Evolutionary conservation across 345 rosid genomes (phyloP).

Genomic region (Hypericum androsaemum): DNA sequence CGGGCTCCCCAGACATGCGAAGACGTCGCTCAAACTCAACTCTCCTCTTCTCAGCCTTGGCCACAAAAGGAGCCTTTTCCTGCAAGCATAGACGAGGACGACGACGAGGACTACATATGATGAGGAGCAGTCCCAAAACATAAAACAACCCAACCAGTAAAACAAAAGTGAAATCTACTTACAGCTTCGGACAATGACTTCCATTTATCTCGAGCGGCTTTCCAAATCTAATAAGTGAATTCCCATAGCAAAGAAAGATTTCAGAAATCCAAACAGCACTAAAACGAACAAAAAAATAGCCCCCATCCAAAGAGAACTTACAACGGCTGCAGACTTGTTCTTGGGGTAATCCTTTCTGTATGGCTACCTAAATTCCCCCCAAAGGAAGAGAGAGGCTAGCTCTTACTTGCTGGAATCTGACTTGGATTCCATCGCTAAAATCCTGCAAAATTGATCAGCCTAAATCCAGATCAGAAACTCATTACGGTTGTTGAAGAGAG

Average conservation of each 20-base stretch:
- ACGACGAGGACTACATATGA: too few relatives aligned
- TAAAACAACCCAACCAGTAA: too few relatives aligned
- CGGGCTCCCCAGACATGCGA: too few relatives aligned
- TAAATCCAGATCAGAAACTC: too few relatives aligned
- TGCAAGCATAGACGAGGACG: constrained; percentile 19
- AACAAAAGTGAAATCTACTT: constrained; percentile 14
- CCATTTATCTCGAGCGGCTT: constrained; percentile 78
- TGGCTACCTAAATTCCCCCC: constrained; percentile 85
- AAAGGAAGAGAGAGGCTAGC: too few relatives aligned
- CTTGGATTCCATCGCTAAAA: too few relatives aligned
- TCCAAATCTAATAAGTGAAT: constrained; percentile 50
- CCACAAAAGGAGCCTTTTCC: constrained; percentile 77
- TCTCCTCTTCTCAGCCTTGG: constrained; percentile 83
- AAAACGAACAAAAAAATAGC: too few relatives aligned
- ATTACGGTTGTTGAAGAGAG: too few relatives aligned
- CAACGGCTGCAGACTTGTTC: constrained; percentile 90
- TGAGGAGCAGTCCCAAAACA: too few relatives aligned
- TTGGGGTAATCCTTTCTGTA: constrained; percentile 89
- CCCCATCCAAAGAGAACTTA: constrained; percentile 25
- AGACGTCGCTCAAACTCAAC: constrained; percentile 31
- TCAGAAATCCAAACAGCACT: not conserved
- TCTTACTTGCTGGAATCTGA: too few relatives aligned
- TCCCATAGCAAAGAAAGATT: not conserved
- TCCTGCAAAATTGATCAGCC: too few relatives aligned
- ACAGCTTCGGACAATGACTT: constrained; percentile 62